A percentile compares a stretch with the other conserved stretches of the same genome.
Conservation (phyloP, 2,329 filamentous ascomycete genomes). For the Dactylellina sp. region DNA sequence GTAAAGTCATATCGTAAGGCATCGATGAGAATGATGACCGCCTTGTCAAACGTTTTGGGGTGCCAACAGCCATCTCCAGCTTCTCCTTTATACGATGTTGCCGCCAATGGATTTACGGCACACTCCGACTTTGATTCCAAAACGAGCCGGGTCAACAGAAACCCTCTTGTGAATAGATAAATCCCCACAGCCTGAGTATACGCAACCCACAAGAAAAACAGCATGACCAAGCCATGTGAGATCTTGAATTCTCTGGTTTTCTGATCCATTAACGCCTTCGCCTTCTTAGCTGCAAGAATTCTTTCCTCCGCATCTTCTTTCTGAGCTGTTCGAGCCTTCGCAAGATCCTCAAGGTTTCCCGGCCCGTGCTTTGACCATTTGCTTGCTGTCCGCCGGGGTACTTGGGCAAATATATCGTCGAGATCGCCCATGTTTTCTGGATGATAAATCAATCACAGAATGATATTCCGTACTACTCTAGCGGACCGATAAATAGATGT, state of each 20-base stretch:
- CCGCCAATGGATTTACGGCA: constrained; percentile 73
- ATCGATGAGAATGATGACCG: constrained; percentile 89
- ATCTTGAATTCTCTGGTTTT: constrained; percentile 66
- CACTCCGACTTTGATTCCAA: constrained; percentile 81
- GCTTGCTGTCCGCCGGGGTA: constrained; percentile 48
- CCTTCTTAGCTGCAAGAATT: constrained; percentile 63
- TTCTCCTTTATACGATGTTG: constrained; percentile 60
- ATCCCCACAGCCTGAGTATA: constrained; percentile 83
- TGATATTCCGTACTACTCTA: background rate
- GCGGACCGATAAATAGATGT: background rate
- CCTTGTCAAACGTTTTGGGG: constrained; percentile 90
- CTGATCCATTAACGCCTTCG: constrained; percentile 63
- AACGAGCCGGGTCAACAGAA: constrained; percentile 86
- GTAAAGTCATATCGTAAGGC: constrained; percentile 97
- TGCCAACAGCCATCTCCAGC: constrained; percentile 80
- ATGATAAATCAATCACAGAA: too few relatives aligned
- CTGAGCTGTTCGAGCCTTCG: constrained; percentile 61
- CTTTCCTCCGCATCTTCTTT: constrained; percentile 62
- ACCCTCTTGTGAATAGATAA: constrained; percentile 93
- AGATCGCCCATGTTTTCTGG: constrained; percentile 31
- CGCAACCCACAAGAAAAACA: constrained; percentile 77
- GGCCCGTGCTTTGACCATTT: constrained; percentile 50
- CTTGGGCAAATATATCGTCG: constrained; percentile 55
- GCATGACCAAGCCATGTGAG: constrained; percentile 68
- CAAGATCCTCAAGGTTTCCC: constrained; percentile 43